Conservation (phyloP, 768 basidiomycete species). For the Termitomyces sp. region DNA sequence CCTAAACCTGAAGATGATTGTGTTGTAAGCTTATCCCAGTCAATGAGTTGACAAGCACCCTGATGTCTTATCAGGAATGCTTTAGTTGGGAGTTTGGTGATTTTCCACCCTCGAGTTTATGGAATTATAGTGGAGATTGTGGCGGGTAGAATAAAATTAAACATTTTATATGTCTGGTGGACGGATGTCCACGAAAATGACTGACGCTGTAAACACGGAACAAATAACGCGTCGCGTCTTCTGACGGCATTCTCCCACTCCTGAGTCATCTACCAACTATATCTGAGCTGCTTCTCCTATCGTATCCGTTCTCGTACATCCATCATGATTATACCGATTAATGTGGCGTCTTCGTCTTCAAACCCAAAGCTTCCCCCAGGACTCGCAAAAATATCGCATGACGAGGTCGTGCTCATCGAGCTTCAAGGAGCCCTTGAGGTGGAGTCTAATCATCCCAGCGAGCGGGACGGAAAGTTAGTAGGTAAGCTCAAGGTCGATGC, state of each 20-base stretch:
- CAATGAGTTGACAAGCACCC: not conserved
- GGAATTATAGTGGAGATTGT: not conserved
- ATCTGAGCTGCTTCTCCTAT: not conserved
- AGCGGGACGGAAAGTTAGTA: constrained; percentile 65
- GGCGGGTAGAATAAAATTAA: not conserved
- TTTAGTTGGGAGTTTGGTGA: constrained; percentile 68
- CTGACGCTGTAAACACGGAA: not conserved
- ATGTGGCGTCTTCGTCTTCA: constrained; percentile 27
- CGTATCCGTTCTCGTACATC: not conserved
- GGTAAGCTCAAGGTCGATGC: constrained; percentile 70
- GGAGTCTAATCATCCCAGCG: constrained; percentile 42
- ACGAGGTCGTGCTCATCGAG: constrained; percentile 80
- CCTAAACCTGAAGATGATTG: constrained; percentile 56
- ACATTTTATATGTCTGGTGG: not conserved
- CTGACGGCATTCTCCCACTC: not conserved
- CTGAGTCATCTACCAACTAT: not conserved
- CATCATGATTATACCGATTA: constrained; percentile 65
- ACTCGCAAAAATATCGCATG: constrained; percentile 68
- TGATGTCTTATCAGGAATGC: constrained; percentile 43
- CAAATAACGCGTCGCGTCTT: constrained; percentile 14
- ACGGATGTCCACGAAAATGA: not conserved
- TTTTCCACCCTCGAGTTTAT: constrained; percentile 5
- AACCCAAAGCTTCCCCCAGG: constrained; percentile 52
- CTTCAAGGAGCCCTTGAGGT: constrained; percentile 80
- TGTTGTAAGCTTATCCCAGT: constrained; percentile 41